phyloP scores from a whole-genome alignment of 2,329 filamentous ascomycete genomes.

The Grosmannia huntii region DNA sequence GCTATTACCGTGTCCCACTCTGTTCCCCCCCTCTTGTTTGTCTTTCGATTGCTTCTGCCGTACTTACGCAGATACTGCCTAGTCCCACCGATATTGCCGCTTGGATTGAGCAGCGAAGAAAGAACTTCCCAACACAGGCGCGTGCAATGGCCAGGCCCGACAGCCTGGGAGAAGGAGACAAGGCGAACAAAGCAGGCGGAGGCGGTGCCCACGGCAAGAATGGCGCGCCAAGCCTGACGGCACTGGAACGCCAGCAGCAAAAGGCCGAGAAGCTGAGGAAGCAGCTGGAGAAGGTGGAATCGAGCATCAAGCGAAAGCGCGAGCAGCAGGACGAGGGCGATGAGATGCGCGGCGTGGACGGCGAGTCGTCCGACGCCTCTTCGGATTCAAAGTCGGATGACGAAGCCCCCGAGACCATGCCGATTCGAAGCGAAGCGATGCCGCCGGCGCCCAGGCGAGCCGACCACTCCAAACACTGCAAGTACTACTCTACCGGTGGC shows the following conservation, averaged over 20 bases:
- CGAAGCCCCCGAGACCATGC: slow-evolving; percentile 42
- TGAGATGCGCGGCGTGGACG: slow-evolving; percentile 40
- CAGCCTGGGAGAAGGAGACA: slow-evolving; percentile 29
- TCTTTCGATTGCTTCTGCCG: background rate
- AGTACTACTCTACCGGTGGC: slow-evolving; percentile 57
- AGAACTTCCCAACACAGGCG: slow-evolving; percentile 66
- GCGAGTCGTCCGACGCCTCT: slow-evolving; percentile 24
- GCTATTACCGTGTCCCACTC: slow-evolving; percentile 13
- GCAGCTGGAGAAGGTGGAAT: slow-evolving; percentile 58
- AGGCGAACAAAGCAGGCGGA: slow-evolving; percentile 39
- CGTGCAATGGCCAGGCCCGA: slow-evolving; percentile 52
- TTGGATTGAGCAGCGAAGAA: slow-evolving; percentile 71
- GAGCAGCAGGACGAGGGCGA: slow-evolving; percentile 55
- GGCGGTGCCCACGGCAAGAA: background rate
- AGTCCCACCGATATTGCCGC: slow-evolving; percentile 58
- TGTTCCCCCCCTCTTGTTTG: background rate
- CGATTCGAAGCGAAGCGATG: slow-evolving; percentile 27
- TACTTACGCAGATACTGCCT: slow-evolving; percentile 5
- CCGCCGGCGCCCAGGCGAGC: slow-evolving; percentile 41
- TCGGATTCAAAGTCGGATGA: slow-evolving; percentile 40
- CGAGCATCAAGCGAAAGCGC: slow-evolving; percentile 55
- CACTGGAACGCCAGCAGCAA: slow-evolving; percentile 37
- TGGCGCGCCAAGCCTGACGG: background rate
- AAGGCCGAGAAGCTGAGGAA: slow-evolving; percentile 49
- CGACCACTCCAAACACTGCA: slow-evolving; percentile 53